Evolutionary conservation across 495 filamentous ascomycete genomes (phyloP).

Genomic region (Annulohypoxylon stygium): DNA sequence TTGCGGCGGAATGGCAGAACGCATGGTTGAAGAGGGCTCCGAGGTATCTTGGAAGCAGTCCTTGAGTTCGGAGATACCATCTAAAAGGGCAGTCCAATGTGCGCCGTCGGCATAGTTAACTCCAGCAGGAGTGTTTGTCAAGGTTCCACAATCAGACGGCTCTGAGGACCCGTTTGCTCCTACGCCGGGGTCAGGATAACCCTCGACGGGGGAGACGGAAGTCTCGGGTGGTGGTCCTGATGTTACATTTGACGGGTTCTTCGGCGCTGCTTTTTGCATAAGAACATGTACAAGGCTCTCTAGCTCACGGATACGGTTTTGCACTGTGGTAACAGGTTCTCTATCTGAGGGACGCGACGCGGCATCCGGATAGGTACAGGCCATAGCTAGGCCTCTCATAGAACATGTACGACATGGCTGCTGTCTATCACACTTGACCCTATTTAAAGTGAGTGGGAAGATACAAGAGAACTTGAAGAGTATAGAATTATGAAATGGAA

Average conservation of each 20-base stretch:
- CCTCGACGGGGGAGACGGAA: slow-evolving; percentile 9
- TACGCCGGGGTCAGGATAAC: slow-evolving; percentile 20
- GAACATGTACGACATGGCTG: slow-evolving; percentile 52
- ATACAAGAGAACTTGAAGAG: background rate
- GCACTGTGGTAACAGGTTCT: slow-evolving; percentile 37
- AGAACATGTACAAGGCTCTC: slow-evolving; percentile 48
- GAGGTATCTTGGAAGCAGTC: slow-evolving; percentile 34
- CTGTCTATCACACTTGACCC: slow-evolving; percentile 51
- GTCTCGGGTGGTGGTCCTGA: slow-evolving; percentile 5
- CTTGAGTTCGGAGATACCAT: slow-evolving; percentile 46
- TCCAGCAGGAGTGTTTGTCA: slow-evolving; percentile 31
- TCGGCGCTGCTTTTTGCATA: slow-evolving; percentile 38
- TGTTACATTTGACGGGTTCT: slow-evolving; percentile 25
- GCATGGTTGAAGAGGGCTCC: slow-evolving; percentile 4
- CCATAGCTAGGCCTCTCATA: slow-evolving; percentile 46
- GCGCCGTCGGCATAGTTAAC: slow-evolving; percentile 49
- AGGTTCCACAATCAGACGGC: slow-evolving; percentile 27
- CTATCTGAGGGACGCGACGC: slow-evolving; percentile 32
- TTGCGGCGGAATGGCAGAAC: slow-evolving; percentile 11
- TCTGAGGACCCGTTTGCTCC: slow-evolving; percentile 22
- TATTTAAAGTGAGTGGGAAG: slow-evolving; percentile 8
- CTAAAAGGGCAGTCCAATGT: slow-evolving; percentile 53
- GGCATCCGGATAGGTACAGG: slow-evolving; percentile 50
- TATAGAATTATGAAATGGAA: background rate
- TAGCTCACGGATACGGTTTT: slow-evolving; percentile 49